Evolutionary conservation across 2,329 filamentous ascomycete genomes (phyloP).

Genomic region (Emydomyces testavorans): DNA sequence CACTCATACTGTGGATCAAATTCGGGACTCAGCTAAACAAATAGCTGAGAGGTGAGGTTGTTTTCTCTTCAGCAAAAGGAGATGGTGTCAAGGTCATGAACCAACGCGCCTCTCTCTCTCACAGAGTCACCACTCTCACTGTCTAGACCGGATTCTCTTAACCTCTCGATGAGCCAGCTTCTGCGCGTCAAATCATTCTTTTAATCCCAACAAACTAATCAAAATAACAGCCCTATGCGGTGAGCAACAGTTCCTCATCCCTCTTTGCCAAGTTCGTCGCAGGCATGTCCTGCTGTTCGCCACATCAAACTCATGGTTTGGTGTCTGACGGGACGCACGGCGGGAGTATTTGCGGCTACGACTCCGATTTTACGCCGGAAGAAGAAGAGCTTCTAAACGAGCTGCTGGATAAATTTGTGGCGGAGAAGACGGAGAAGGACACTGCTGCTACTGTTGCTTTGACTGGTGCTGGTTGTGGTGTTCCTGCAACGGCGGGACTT

Average conservation of each 20-base stretch:
- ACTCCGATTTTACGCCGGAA: conserved; percentile 49
- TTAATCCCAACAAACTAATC: background rate
- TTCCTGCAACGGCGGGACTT: background rate
- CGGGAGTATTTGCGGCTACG: conserved; percentile 46
- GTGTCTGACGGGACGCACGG: conserved; percentile 7
- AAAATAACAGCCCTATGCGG: background rate
- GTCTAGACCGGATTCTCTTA: too few species aligned
- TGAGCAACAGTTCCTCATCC: background rate
- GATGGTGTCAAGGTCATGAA: too few species aligned
- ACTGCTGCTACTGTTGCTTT: conserved; percentile 19
- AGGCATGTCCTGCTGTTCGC: conserved; percentile 8
- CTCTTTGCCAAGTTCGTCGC: background rate
- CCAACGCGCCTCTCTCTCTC: too few species aligned
- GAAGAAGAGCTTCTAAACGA: conserved; percentile 45
- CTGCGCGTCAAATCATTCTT: background rate
- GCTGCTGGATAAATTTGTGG: conserved; percentile 39
- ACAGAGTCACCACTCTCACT: too few species aligned
- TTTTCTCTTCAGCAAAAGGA: too few species aligned
- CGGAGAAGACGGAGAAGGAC: conserved; percentile 18
- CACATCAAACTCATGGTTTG: background rate
- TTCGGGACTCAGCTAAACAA: too few species aligned
- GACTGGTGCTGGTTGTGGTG: background rate
- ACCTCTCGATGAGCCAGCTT: background rate
- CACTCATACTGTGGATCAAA: too few species aligned
- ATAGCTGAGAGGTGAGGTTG: too few species aligned